Percentiles rank a stretch among this genome's conserved stretches.
These are phyloP conservation scores for Aspergillus fumigatus DNA, from an alignment of 2,329 filamentous ascomycete genomes.

Conservation along the genomic window DNA sequence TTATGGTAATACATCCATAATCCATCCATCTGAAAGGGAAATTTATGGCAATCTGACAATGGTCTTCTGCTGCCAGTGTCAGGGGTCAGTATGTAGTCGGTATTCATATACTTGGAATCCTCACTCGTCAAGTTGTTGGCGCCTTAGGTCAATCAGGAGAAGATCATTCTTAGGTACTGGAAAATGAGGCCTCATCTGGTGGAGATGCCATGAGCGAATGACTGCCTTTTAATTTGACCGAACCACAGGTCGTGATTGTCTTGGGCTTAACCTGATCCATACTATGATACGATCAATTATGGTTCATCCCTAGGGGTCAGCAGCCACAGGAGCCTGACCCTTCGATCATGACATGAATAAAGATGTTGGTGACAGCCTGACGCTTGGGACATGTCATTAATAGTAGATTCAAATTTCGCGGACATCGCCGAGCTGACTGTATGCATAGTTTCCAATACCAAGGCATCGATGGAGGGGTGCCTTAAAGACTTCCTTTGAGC, in stretches of 20 bases:
- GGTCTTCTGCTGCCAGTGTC: background rate
- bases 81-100: background rate
- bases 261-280: background rate
- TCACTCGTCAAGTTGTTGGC: background rate
- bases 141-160: background rate
- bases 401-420: too few relatives aligned
- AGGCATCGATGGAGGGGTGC: background rate
- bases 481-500: background rate
- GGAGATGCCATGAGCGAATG: background rate
- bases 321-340: background rate
- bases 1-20: background rate
- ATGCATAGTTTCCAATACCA: background rate
- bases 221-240: background rate
- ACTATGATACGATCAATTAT: background rate
- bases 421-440: background rate
- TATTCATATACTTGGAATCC: background rate
- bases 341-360: too few relatives aligned
- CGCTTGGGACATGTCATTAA: background rate
- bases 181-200: background rate
- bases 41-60: background rate
- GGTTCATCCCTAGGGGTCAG: background rate
- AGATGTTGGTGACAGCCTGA: background rate
- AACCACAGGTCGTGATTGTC: background rate
- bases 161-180: background rate
- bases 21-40: background rate